A percentile compares a stretch with the other conserved stretches of the same genome.
phyloP scores from a whole-genome alignment of 106 monocot genomes.

The Agapanthus africanus region DNA sequence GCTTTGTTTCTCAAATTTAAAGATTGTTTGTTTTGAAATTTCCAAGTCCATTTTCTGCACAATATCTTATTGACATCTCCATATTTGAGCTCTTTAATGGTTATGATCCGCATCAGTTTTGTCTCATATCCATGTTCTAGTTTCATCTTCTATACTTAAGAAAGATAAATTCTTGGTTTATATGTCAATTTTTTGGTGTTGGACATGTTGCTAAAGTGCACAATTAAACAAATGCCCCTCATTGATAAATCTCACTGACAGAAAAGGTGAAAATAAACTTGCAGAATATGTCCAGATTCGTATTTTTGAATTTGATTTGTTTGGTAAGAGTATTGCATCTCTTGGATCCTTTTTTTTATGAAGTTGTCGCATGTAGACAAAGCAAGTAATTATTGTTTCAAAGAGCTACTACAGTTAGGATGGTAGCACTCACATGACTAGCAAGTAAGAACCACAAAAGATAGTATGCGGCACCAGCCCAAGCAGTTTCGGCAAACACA shows the following conservation, averaged over 20 bases:
- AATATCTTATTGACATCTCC: neutral
- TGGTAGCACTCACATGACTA: conserved; percentile 63
- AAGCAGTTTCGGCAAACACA: conserved; percentile 90
- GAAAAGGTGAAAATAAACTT: too few species aligned
- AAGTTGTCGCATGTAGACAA: neutral
- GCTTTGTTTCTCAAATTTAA: too few species aligned
- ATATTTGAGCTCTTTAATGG: too few species aligned
- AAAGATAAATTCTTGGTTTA: neutral
- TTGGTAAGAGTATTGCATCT: neutral
- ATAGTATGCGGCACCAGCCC: conserved; percentile 96
- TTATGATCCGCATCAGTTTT: neutral
- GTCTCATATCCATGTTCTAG: neutral
- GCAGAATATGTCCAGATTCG: neutral
- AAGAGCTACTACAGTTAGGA: neutral
- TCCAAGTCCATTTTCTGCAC: neutral
- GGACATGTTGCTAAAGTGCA: neutral
- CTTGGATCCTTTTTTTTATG: neutral
- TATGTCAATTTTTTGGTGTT: neutral
- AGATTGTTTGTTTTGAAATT: neutral
- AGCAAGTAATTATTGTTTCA: neutral
- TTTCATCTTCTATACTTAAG: neutral
- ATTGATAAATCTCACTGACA: neutral
- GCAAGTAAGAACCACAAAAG: conserved; percentile 82
- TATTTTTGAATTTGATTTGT: neutral
- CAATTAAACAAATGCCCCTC: neutral